Conservation (phyloP, 768 basidiomycete genomes). For the Trametes villosa region DNA sequence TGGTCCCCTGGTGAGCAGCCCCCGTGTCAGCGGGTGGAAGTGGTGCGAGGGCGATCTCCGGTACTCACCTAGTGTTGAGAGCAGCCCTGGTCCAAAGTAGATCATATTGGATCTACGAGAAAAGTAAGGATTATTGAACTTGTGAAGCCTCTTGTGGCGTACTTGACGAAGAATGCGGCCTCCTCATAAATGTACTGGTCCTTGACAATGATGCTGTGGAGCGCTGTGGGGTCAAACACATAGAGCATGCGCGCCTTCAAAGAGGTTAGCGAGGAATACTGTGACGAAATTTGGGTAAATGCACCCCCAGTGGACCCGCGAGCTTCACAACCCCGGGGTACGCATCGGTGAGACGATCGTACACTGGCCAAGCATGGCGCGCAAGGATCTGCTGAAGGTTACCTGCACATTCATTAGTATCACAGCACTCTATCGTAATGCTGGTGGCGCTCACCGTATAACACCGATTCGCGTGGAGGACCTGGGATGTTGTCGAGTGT, state of each 20-base stretch:
- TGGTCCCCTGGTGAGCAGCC: slow-evolving; percentile 18
- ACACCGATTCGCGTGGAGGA: slow-evolving; percentile 17
- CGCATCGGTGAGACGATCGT: slow-evolving; percentile 16
- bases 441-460: slow-evolving; percentile 8
- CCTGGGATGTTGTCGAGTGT: slow-evolving; percentile 25
- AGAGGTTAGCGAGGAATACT: not conserved
- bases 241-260: slow-evolving; percentile 52
- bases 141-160: slow-evolving; percentile 17
- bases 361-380: slow-evolving; percentile 15
- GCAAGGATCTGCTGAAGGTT: slow-evolving; percentile 18
- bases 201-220: slow-evolving; percentile 51
- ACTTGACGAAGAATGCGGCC: slow-evolving; percentile 50
- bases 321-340: slow-evolving; percentile 52
- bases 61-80: slow-evolving; percentile 30
- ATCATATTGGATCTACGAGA: slow-evolving; percentile 45
- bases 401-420: slow-evolving; percentile 11
- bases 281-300: slow-evolving; percentile 11
- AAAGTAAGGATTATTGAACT: not conserved
- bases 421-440: too few species aligned
- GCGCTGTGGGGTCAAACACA: slow-evolving; percentile 50
- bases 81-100: slow-evolving; percentile 52
- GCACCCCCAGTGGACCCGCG: slow-evolving; percentile 51
- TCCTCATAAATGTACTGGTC: slow-evolving; percentile 56
- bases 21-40: not conserved
- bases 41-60: too few species aligned